A percentile compares a stretch with the other conserved stretches of the same genome.
These are phyloP conservation scores for Cryphonectria japonica DNA, from an alignment of 2,329 filamentous ascomycete species.

Conservation along the genomic window DNA sequence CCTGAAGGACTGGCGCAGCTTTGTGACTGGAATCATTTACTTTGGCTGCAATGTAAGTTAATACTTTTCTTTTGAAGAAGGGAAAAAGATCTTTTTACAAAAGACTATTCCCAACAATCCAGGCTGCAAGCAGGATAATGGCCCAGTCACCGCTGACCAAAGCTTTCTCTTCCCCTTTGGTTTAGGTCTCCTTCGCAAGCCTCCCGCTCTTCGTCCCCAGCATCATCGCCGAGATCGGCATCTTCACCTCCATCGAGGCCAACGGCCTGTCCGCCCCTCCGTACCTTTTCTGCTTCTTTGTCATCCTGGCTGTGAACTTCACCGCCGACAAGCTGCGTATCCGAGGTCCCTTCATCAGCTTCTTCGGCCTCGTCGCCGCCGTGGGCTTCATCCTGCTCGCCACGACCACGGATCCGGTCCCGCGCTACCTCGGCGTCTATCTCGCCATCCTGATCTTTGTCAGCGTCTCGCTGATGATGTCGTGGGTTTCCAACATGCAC, in stretches of 20 bases:
- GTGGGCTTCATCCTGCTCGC: conserved; percentile 47
- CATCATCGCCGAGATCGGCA: conserved; percentile 41
- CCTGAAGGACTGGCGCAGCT: conserved; percentile 33
- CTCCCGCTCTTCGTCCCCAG: conserved; percentile 40
- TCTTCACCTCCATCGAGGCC: conserved; percentile 39
- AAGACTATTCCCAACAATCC: background rate
- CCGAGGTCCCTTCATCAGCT: conserved; percentile 44
- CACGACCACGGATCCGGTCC: conserved; percentile 38
- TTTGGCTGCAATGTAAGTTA: conserved; percentile 36
- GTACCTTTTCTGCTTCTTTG: conserved; percentile 45
- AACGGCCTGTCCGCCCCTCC: conserved; percentile 45
- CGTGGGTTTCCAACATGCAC: conserved; percentile 44
- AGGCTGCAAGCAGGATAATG: background rate
- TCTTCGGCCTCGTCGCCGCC: conserved; percentile 40
- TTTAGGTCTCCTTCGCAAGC: conserved; percentile 36
- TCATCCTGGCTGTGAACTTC: conserved; percentile 41
- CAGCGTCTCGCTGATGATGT: conserved; percentile 39
- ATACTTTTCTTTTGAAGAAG: too few species aligned
- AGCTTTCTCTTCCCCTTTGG: background rate
- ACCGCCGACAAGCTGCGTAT: conserved; percentile 42
- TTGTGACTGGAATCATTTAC: conserved; percentile 42
- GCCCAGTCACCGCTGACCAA: background rate
- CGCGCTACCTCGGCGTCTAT: conserved; percentile 44
- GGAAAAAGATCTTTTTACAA: background rate
- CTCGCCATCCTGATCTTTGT: conserved; percentile 45